A percentile compares a stretch with the other conserved stretches of the same genome.
These are phyloP conservation scores for Biscogniauxia marginata DNA, from an alignment of 2,329 filamentous ascomycete genomes.

Conservation along the genomic window DNA sequence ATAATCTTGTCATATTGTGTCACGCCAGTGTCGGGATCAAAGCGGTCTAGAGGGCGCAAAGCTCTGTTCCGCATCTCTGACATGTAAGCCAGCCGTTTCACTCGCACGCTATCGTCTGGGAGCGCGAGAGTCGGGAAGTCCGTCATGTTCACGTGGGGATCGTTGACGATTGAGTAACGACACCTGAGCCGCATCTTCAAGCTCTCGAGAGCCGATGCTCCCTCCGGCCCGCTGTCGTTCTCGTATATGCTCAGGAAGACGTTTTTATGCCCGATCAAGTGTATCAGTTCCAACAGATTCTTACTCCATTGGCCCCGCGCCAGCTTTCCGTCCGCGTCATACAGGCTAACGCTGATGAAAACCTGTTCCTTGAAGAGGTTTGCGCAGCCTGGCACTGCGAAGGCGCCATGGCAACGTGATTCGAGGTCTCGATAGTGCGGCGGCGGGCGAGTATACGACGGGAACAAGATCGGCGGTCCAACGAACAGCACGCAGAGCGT, in stretches of 20 bases:
- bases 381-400: conserved; percentile 34
- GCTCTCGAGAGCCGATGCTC: conserved; percentile 51
- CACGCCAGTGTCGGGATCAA: conserved; percentile 34
- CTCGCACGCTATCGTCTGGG: conserved; percentile 59
- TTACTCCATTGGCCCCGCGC: conserved; percentile 64
- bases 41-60: conserved; percentile 58
- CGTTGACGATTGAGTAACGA: conserved; percentile 54
- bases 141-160: conserved; percentile 56
- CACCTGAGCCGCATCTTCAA: conserved; percentile 49
- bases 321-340: conserved; percentile 60
- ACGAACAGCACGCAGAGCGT: background rate
- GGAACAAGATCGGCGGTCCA: conserved; percentile 35
- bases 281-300: conserved; percentile 58
- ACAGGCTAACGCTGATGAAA: conserved; percentile 72
- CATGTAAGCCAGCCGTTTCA: conserved; percentile 72
- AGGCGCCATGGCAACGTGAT: conserved; percentile 29
- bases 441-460: conserved; percentile 43
- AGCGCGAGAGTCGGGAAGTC: conserved; percentile 58
- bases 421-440: conserved; percentile 37
- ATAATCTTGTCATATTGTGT: conserved; percentile 55
- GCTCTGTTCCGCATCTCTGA: conserved; percentile 72
- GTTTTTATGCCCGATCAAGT: conserved; percentile 65
- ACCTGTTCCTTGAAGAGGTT: conserved; percentile 57
- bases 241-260: conserved; percentile 74
- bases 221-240: conserved; percentile 61